Evolutionary conservation across 257 asterid species (phyloP).

Genomic region (Fraxinus americana): DNA sequence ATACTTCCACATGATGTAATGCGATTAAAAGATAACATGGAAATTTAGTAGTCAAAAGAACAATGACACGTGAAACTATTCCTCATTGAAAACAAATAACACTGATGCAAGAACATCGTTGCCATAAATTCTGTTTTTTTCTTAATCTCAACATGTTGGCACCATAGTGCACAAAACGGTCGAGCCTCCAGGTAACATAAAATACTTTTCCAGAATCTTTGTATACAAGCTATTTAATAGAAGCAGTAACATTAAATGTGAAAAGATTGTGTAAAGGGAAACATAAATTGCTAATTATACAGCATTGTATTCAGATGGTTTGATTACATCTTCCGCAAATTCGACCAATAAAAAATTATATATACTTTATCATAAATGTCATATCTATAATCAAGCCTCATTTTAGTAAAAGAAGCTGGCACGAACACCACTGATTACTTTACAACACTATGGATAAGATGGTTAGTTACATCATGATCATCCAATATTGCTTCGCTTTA

Average conservation of each 20-base stretch:
- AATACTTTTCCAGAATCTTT: neutral
- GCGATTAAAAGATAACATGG: neutral
- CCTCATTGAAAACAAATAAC: too few species aligned
- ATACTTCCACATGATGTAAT: neutral
- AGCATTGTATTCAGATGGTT: neutral
- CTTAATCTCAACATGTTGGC: too few species aligned
- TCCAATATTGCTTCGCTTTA: neutral
- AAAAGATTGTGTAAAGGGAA: conserved; percentile 10
- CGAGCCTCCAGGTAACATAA: neutral
- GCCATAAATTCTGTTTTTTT: too few species aligned
- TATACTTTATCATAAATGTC: neutral
- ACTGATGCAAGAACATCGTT: too few species aligned
- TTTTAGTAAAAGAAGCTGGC: neutral
- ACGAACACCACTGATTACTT: neutral
- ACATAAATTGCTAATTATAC: conserved; percentile 18
- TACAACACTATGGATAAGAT: neutral
- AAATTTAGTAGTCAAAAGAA: too few species aligned
- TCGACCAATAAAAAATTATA: neutral
- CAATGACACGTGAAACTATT: neutral
- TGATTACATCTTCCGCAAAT: neutral
- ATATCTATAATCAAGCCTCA: neutral
- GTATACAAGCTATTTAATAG: neutral
- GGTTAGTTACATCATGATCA: conserved; percentile 27
- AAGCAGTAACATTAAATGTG: neutral
- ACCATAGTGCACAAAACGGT: neutral